Evolutionary conservation across 345 rosid genomes (phyloP), one percentile per base, ranked within the genome.

Genomic region (Melaleuca alternifolia): DNA sequence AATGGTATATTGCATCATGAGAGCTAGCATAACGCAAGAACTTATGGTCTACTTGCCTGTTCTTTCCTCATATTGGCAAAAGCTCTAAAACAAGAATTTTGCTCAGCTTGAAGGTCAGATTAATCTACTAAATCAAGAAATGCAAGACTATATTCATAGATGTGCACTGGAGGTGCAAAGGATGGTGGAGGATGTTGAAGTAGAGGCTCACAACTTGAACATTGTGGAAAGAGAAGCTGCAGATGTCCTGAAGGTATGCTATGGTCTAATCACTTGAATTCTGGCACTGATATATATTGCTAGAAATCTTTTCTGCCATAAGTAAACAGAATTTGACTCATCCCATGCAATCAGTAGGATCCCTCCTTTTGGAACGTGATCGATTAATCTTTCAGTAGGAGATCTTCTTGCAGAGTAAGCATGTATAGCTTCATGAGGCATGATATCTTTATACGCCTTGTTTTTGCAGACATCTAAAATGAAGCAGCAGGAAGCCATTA

Each of bases 151-250:
- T 54, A 87, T 88, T 83, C 41, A 57, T 41, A 90, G 92, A 87
- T 94, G 92, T 83, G 95, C 90, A 46, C 71, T 91, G 54, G 97
- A 96, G 93, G 95, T 93, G 54, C 92, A 89, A 90, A 89, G 87
- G 89, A 89, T 93, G 93, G 76, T 83, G n/a, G 95, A 93, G 82
- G 92, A 88, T 61, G 89, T 95, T 85, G 91, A 93, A 83, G 83
- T 21, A 2, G 99, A 97, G 86, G 90, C 90, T 51, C 85, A 88
- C 65, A 91, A 90, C 83, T 87, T 97, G 87, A 92, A 90, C 76
- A 85, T 87, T 51, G 88, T 93, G 57, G 97, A 96, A 93, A 94
- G 88, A 90, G 97, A 95, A 92, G 99, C 97, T 46, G 91, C 93
- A 8, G 99, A 93, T 88, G 88, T 94, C 88, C 62, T 93, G 83